Evolutionary conservation across 2,329 filamentous ascomycete species (phyloP).

Genomic region (Orbilia quercus): DNA sequence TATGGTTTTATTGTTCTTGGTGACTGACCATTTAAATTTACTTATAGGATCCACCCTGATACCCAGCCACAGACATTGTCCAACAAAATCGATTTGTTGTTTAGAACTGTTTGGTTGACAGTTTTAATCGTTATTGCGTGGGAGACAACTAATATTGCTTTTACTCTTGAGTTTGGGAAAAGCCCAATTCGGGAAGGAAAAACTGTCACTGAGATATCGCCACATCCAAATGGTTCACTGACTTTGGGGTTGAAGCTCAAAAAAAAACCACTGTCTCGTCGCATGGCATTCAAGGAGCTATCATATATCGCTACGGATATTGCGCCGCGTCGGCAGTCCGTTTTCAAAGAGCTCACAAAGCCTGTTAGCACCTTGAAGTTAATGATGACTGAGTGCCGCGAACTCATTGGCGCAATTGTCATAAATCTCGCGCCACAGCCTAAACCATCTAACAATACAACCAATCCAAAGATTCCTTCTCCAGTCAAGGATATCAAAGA

Average conservation of each 20-base stretch:
- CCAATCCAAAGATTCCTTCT: constrained; percentile 15
- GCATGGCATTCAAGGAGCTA: constrained; percentile 59
- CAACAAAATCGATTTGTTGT: constrained; percentile 57
- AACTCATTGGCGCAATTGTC: constrained; percentile 44
- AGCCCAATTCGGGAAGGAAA: constrained; percentile 58
- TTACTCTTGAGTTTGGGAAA: constrained; percentile 58
- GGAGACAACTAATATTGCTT: constrained; percentile 58
- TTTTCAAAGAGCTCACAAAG: constrained; percentile 59
- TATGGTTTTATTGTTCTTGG: background rate
- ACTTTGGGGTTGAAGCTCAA: constrained; percentile 58
- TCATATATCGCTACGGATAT: constrained; percentile 57
- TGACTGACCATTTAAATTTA: constrained; percentile 2
- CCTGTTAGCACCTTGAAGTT: constrained; percentile 58
- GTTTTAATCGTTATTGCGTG: constrained; percentile 57
- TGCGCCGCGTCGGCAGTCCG: constrained; percentile 56
- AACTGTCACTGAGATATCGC: constrained; percentile 58
- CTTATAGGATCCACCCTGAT: constrained; percentile 57
- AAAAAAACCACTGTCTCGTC: constrained; percentile 58
- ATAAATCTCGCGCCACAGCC: constrained; percentile 23
- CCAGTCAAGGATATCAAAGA: constrained; percentile 51
- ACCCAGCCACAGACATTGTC: constrained; percentile 56
- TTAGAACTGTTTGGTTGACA: constrained; percentile 58
- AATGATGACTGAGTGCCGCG: constrained; percentile 58
- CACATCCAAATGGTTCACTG: constrained; percentile 59
- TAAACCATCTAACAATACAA: constrained; percentile 6